Conservation (phyloP, 306 rosid species). For the Ochetophila trinervis region DNA sequence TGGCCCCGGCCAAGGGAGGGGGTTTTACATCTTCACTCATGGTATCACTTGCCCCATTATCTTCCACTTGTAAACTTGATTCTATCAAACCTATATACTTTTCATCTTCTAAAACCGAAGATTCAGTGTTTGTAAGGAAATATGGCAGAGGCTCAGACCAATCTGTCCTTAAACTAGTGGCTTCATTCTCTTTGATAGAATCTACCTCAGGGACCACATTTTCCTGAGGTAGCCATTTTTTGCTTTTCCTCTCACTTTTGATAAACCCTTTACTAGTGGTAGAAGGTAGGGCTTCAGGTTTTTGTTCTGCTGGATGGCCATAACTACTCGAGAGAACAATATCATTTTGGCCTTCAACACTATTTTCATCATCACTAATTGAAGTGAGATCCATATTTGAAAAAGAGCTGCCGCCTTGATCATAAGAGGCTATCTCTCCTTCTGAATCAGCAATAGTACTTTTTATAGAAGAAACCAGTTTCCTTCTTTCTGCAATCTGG, state of each 20-base stretch:
- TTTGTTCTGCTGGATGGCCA: slow-evolving; percentile 35
- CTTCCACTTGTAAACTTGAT: slow-evolving; percentile 25
- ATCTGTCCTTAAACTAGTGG: slow-evolving; percentile 23
- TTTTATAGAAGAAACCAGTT: slow-evolving; percentile 57
- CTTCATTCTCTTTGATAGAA: slow-evolving; percentile 27
- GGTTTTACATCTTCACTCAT: slow-evolving; percentile 35
- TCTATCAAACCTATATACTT: slow-evolving; percentile 23
- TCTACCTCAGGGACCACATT: slow-evolving; percentile 21
- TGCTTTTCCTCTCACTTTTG: slow-evolving; percentile 33
- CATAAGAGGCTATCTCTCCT: slow-evolving; percentile 38
- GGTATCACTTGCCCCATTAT: slow-evolving; percentile 23
- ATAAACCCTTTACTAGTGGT: slow-evolving; percentile 25
- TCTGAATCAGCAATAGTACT: slow-evolving; percentile 31
- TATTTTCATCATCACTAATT: slow-evolving; percentile 12
- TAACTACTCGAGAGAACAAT: slow-evolving; percentile 31
- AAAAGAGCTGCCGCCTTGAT: slow-evolving; percentile 28
- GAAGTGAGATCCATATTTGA: slow-evolving; percentile 26
- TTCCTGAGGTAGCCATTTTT: slow-evolving; percentile 24
- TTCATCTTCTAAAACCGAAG: slow-evolving; percentile 27
- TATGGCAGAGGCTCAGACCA: slow-evolving; percentile 33
- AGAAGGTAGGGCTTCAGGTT: slow-evolving; percentile 28
- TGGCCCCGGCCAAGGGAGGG: slow-evolving; percentile 83
- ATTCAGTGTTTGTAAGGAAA: slow-evolving; percentile 22
- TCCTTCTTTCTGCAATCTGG: slow-evolving; percentile 87
- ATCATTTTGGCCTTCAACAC: slow-evolving; percentile 35